Percentiles rank a stretch among this genome's conserved stretches.
Evolutionary conservation across 2,329 filamentous ascomycete species (phyloP).

Genomic region (Juglanconis juglandina): DNA sequence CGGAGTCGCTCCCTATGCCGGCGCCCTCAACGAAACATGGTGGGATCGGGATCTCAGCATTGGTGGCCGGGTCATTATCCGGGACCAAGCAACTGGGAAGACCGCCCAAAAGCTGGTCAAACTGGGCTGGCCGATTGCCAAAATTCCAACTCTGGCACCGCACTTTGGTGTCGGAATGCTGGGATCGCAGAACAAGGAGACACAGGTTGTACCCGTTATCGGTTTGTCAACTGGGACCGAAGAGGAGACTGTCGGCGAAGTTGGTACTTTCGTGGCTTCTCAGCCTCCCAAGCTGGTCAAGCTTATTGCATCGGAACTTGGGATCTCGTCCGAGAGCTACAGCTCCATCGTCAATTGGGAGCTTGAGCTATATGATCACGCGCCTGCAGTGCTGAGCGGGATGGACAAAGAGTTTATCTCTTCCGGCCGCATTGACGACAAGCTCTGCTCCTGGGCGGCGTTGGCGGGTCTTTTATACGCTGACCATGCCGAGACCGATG

Average conservation of each 20-base stretch:
- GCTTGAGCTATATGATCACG: constrained; percentile 87
- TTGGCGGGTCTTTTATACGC: constrained; percentile 77
- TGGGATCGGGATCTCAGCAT: constrained; percentile 94
- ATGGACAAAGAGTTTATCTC: constrained; percentile 93
- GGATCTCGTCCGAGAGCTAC: constrained; percentile 58
- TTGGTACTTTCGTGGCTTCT: constrained; percentile 71
- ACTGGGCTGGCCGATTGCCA: constrained; percentile 88
- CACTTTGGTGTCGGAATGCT: constrained; percentile 81
- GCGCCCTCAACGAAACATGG: constrained; percentile 84
- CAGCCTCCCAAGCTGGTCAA: constrained; percentile 84
- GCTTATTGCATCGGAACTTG: constrained; percentile 75
- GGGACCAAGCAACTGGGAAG: constrained; percentile 68
- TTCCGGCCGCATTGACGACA: constrained; percentile 92
- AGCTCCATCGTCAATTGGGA: constrained; percentile 90
- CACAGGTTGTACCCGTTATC: constrained; percentile 89
- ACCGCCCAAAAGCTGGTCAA: constrained; percentile 81
- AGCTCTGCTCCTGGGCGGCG: constrained; percentile 92
- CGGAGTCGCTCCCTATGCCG: constrained; percentile 89
- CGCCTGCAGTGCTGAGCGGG: constrained; percentile 79
- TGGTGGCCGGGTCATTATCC: constrained; percentile 83
- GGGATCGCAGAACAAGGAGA: constrained; percentile 75
- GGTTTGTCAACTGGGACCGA: constrained; percentile 64
- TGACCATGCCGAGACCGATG: constrained; percentile 51
- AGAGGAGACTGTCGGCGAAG: constrained; percentile 53
- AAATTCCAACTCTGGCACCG: constrained; percentile 85